Conservation (phyloP, 2,329 filamentous ascomycete genomes). For the Chaetomiaceae sp. region DNA sequence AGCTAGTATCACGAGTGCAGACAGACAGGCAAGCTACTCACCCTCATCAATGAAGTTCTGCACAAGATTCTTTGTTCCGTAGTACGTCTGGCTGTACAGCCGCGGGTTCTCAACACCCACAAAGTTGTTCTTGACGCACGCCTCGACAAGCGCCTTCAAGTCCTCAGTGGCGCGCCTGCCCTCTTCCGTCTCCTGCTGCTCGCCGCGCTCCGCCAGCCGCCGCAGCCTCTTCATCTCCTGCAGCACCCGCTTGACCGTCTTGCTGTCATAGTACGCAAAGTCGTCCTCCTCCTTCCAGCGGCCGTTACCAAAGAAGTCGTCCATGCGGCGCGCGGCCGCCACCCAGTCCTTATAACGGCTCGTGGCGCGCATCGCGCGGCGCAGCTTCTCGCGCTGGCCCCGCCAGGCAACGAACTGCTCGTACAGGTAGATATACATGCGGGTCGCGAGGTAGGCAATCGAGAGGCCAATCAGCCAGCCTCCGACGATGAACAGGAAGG, state of each 20-base stretch:
- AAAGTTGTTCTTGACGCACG: slow-evolving; percentile 96
- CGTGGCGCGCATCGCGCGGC: slow-evolving; percentile 64
- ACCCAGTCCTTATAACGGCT: slow-evolving; percentile 81
- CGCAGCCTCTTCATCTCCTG: slow-evolving; percentile 66
- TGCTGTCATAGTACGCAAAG: slow-evolving; percentile 81
- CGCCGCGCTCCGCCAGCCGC: slow-evolving; percentile 45
- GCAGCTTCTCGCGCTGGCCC: slow-evolving; percentile 65
- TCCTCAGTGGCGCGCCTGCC: slow-evolving; percentile 59
- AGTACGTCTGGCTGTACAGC: slow-evolving; percentile 96
- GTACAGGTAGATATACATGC: slow-evolving; percentile 86
- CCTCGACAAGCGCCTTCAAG: slow-evolving; percentile 70
- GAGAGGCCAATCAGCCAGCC: slow-evolving; percentile 74
- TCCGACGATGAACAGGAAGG: slow-evolving; percentile 71
- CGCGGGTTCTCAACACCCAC: slow-evolving; percentile 88
- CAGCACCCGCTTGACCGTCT: slow-evolving; percentile 71
- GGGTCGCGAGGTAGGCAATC: slow-evolving; percentile 69
- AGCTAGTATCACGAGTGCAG: too few species aligned
- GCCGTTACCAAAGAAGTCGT: slow-evolving; percentile 73
- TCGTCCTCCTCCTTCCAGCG: slow-evolving; percentile 72
- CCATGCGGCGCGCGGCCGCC: slow-evolving; percentile 68
- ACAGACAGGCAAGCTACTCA: too few species aligned
- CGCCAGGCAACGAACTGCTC: slow-evolving; percentile 90
- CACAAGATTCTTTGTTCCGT: slow-evolving; percentile 90
- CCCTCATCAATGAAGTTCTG: slow-evolving; percentile 85
- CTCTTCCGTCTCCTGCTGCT: slow-evolving; percentile 28